Percentiles rank a stretch among this genome's conserved stretches.
Conservation (phyloP, 768 basidiomycete species). For the Fomitopsis serialis region DNA sequence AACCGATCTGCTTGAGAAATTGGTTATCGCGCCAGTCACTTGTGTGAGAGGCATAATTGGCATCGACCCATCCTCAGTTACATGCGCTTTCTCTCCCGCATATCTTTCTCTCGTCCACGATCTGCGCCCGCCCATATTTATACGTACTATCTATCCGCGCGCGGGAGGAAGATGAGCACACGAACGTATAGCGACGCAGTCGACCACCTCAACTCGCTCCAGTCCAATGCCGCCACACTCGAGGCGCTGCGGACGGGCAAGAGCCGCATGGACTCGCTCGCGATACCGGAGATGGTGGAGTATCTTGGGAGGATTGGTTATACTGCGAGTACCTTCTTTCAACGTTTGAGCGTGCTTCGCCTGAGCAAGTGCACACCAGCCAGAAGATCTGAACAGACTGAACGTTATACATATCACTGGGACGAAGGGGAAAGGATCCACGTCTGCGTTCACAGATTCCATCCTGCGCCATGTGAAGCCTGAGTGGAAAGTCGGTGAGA, state of each 20-base stretch:
- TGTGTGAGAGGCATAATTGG: not conserved
- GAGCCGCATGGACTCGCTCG: conserved; percentile 48
- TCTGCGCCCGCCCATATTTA: not conserved
- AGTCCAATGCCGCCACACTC: conserved; percentile 91
- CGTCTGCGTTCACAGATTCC: conserved; percentile 88
- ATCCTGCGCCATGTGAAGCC: conserved; percentile 75
- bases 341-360: conserved; percentile 7
- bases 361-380: conserved; percentile 35
- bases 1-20: too few relatives aligned
- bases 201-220: conserved; percentile 68
- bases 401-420: conserved; percentile 97
- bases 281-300: conserved; percentile 86
- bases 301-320: conserved; percentile 87
- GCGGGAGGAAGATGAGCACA: conserved; percentile 46
- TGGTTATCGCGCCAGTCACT: too few relatives aligned
- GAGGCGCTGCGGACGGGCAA: conserved; percentile 79
- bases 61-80: not conserved
- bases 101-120: not conserved
- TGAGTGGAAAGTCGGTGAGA: conserved; percentile 75
- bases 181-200: conserved; percentile 72
- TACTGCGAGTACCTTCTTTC: conserved; percentile 43
- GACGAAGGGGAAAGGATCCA: conserved; percentile 98
- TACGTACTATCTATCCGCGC: conserved; percentile 2
- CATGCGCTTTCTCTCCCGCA: not conserved
- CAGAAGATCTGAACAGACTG: conserved; percentile 75